These are phyloP conservation scores for Moesziomyces sp. DNA, from an alignment of 1,284 basidiomycete genomes.

Conservation along the genomic window DNA sequence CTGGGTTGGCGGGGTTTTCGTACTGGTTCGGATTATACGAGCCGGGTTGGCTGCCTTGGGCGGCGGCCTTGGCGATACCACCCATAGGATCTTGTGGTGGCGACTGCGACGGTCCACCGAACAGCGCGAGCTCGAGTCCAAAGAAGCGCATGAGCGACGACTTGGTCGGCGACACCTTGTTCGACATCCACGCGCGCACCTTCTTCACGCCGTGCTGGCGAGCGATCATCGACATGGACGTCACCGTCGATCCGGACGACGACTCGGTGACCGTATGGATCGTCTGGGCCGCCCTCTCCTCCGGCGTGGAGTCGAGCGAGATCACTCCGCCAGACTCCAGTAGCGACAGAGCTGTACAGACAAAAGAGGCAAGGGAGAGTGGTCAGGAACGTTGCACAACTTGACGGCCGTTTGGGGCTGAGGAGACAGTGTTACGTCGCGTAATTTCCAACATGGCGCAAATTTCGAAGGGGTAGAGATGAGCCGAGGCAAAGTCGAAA, in stretches of 20 bases:
- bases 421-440: not conserved
- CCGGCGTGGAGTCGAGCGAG: constrained; percentile 26
- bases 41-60: constrained; percentile 24
- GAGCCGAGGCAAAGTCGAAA: constrained; percentile 12
- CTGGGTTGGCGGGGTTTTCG: constrained; percentile 38
- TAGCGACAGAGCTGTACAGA: constrained; percentile 20
- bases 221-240: constrained; percentile 48
- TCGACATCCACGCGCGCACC: constrained; percentile 43
- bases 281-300: constrained; percentile 12
- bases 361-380: constrained; percentile 1
- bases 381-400: not conserved
- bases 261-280: constrained; percentile 41
- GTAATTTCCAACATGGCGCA: no score
- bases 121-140: constrained; percentile 48
- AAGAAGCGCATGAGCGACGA: constrained; percentile 50
- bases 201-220: constrained; percentile 37
- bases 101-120: constrained; percentile 48
- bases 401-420: not conserved
- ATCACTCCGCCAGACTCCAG: constrained; percentile 38
- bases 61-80: constrained; percentile 41
- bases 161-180: constrained; percentile 50
- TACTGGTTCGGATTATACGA: constrained; percentile 50
- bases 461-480: not conserved
- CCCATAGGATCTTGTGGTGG: constrained; percentile 40
- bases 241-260: constrained; percentile 50